phyloP scores from a whole-genome alignment of 2,329 filamentous ascomycete genomes.

The Alternaria ethzedia region DNA sequence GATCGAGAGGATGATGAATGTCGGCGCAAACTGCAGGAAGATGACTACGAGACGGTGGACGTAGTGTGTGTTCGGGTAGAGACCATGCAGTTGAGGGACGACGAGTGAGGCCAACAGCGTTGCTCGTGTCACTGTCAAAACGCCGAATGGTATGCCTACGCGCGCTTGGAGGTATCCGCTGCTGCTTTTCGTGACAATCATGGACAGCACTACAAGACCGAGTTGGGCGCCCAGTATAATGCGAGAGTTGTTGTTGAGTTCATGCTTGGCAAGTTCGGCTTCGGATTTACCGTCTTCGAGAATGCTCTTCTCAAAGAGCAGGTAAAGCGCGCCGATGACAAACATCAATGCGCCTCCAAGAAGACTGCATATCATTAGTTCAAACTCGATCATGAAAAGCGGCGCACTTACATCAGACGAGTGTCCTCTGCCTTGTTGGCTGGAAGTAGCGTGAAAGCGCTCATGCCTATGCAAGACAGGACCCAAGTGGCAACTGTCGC shows the following conservation, averaged over 20 bases:
- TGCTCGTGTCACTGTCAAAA: constrained; percentile 84
- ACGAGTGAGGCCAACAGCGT: constrained; percentile 77
- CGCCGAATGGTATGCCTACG: constrained; percentile 82
- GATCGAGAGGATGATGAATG: constrained; percentile 94
- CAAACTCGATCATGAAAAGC: too few relatives aligned
- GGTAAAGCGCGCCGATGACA: constrained; percentile 75
- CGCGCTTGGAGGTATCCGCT: constrained; percentile 85
- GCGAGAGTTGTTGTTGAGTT: constrained; percentile 59
- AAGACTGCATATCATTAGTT: constrained; percentile 59
- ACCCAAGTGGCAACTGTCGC: constrained; percentile 74
- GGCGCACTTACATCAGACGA: constrained; percentile 69
- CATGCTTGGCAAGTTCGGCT: constrained; percentile 32
- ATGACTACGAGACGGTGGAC: constrained; percentile 86
- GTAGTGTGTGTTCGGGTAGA: constrained; percentile 85
- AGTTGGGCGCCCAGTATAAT: constrained; percentile 72
- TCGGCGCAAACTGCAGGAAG: constrained; percentile 90
- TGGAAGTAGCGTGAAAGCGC: constrained; percentile 85
- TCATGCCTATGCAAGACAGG: constrained; percentile 80
- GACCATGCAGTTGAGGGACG: constrained; percentile 79
- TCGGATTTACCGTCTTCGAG: constrained; percentile 51
- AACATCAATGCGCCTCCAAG: constrained; percentile 81
- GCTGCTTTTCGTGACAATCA: constrained; percentile 86
- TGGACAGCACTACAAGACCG: constrained; percentile 79
- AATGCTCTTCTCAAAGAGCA: constrained; percentile 76
- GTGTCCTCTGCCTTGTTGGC: constrained; percentile 85